Percentiles rank a stretch among this genome's conserved stretches.
Conservation (phyloP, 2,329 filamentous ascomycete species). For the Trematosphaeria pertusa region DNA sequence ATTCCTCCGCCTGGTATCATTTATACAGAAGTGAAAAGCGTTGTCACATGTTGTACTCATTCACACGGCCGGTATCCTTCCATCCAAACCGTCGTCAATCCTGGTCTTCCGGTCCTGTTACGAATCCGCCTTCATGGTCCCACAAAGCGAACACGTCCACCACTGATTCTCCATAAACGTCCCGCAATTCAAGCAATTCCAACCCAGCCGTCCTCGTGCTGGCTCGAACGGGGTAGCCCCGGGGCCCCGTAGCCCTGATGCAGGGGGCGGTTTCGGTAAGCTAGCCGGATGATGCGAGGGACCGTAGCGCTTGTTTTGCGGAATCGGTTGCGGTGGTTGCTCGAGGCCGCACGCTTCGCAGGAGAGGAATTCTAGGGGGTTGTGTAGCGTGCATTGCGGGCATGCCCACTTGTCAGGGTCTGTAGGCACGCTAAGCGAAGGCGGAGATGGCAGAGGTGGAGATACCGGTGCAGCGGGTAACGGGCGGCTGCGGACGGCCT, state of each 20-base stretch:
- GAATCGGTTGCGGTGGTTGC: slow-evolving; percentile 54
- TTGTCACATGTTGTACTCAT: too few species aligned
- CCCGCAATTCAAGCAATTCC: slow-evolving; percentile 65
- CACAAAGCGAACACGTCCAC: slow-evolving; percentile 69
- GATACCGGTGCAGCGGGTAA: slow-evolving; percentile 38
- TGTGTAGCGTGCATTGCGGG: slow-evolving; percentile 67
- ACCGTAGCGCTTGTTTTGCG: slow-evolving; percentile 39
- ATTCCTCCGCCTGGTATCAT: too few species aligned
- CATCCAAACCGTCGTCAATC: too few species aligned
- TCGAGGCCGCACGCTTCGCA: slow-evolving; percentile 68
- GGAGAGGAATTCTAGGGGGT: slow-evolving; percentile 64
- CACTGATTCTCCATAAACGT: slow-evolving; percentile 69
- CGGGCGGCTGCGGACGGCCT: slow-evolving; percentile 27
- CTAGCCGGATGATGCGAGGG: slow-evolving; percentile 29
- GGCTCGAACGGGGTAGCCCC: slow-evolving; percentile 51
- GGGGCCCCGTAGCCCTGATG: slow-evolving; percentile 32
- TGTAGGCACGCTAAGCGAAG: slow-evolving; percentile 29
- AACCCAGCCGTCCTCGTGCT: slow-evolving; percentile 60
- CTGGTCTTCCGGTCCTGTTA: too few species aligned
- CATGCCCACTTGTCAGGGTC: slow-evolving; percentile 62
- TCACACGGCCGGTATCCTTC: too few species aligned
- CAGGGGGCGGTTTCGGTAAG: slow-evolving; percentile 41
- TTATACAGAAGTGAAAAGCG: too few species aligned
- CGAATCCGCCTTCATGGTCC: slow-evolving; percentile 60
- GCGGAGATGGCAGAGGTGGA: slow-evolving; percentile 28